phyloP scores from a whole-genome alignment of 164 flowering plant genomes.

The Nymphaea colorata region DNA sequence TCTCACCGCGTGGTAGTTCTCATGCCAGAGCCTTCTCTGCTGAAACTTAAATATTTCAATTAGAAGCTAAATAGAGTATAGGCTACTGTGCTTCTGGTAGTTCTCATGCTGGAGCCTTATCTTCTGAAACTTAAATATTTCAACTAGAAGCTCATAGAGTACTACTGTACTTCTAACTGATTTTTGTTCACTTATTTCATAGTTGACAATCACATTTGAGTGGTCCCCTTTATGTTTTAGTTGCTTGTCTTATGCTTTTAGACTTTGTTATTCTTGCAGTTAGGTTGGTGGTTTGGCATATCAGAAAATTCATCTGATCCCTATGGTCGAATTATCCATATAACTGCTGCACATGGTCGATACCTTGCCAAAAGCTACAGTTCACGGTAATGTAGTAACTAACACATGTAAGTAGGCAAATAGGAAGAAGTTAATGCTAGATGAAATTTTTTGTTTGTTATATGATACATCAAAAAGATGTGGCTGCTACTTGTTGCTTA shows the following conservation, averaged over 20 bases:
- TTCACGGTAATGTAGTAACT: conserved; percentile 50
- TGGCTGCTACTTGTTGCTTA: not conserved
- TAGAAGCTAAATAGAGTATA: no score
- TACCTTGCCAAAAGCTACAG: conserved; percentile 86
- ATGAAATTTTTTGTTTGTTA: not conserved
- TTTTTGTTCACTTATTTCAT: not conserved
- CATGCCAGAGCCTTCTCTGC: not conserved
- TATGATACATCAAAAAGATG: not conserved
- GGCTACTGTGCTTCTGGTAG: not conserved
- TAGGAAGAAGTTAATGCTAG: not conserved
- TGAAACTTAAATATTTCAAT: not conserved
- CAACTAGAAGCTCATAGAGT: no score
- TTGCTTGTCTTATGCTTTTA: no score
- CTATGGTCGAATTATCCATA: conserved; percentile 74
- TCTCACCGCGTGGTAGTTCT: not conserved
- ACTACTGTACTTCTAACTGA: not conserved
- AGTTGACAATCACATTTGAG: no score
- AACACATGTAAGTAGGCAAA: not conserved
- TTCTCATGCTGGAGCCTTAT: not conserved
- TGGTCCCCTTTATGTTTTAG: no score
- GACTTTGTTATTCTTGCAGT: conserved; percentile 25
- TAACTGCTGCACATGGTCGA: conserved; percentile 92
- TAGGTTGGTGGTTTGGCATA: conserved; percentile 98
- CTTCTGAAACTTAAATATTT: not conserved
- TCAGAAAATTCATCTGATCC: conserved; percentile 58